Evolutionary conservation across 1,284 basidiomycete genomes (phyloP), one percentile per base, ranked within the genome.

Genomic region (Mycosarcoma maydis): DNA sequence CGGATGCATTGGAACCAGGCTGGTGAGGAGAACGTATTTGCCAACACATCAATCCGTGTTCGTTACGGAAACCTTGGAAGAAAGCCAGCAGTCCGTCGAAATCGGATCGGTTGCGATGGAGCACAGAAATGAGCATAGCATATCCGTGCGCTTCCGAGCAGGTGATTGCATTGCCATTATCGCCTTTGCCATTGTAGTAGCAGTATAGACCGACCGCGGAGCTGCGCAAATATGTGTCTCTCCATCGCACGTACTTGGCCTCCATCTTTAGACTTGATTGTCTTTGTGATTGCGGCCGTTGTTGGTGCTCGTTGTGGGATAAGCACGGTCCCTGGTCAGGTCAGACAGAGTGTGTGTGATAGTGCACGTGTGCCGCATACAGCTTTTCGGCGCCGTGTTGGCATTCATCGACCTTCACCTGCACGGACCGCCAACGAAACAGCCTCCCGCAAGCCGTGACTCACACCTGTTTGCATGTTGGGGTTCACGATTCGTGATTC

Each of bases 141-240:
- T 78, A 78, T 6, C 75, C 76, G 36, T 78, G 76, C 16, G 76
- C 76, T 44, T 78, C 76, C 5, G 75, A 77, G 45, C 76, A 78
- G 6, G 76, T 78, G n/a, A 78, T 59, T 6, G 76, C 76, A 34
- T 78, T 70, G 19, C 75, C 76, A 51, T 78, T 72, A 38, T 73
- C 70, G 6, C 70, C 67, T 29, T 56, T 43, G 41, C 48, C 71
- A 29, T 77, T 77, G 61, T 77, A 77, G 53, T 64, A 77, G 60
- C 73, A 76, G 49, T 76, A 76, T 19, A 73, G 47, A 9, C 75
- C 74, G 16, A 11, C 14, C 11, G 58, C 32, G 3, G 54, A 67
- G 14, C 33, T 39, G 14, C 68, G 62, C 5, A 75, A 50, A 40
- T 69, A 75, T 13, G 38, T 52, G 4, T 16, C 6, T 6, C 72